Evolutionary conservation across 352 stramenopile species (phyloP).

Genomic region (Phytopythium chamaehyphon): DNA sequence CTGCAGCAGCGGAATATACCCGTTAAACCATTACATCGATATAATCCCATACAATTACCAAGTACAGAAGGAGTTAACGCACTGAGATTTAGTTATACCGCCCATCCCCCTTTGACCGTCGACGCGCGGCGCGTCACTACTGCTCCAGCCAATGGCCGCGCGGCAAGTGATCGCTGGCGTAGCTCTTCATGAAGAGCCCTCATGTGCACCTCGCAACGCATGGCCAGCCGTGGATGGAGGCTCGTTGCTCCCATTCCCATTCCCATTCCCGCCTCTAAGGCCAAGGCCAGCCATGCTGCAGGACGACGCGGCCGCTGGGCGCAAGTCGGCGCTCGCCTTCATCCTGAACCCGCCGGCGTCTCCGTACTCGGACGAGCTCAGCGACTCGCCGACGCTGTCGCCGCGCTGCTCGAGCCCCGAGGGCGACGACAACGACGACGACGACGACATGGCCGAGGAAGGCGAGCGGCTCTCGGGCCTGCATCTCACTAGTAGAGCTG

Average conservation of each 20-base stretch:
- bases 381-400: constrained; percentile 37
- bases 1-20: background rate
- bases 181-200: no score
- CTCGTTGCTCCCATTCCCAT: no score
- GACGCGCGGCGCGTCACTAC: no score
- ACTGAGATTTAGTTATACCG: no score
- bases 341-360: constrained; percentile 57
- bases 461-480: constrained; percentile 25
- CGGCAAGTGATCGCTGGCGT: no score
- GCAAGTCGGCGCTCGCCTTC: constrained; percentile 63
- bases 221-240: background rate
- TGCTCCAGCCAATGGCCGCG: no score
- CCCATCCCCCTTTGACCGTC: no score
- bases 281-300: constrained; percentile 14
- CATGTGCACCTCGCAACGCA: no score
- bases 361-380: constrained; percentile 10
- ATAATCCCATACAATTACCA: no score
- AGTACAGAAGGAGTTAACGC: no score
- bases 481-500: no score
- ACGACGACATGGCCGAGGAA: constrained; percentile 28
- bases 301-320: constrained; percentile 34
- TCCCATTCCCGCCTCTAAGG: background rate
- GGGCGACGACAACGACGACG: constrained; percentile 16
- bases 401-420: constrained; percentile 39
- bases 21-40: no score